Percentiles rank a stretch among this genome's conserved stretches.
These are phyloP conservation scores for rapeseed (Brassica napus) DNA, from an alignment of 345 rosid species.

Conservation along the genomic window DNA sequence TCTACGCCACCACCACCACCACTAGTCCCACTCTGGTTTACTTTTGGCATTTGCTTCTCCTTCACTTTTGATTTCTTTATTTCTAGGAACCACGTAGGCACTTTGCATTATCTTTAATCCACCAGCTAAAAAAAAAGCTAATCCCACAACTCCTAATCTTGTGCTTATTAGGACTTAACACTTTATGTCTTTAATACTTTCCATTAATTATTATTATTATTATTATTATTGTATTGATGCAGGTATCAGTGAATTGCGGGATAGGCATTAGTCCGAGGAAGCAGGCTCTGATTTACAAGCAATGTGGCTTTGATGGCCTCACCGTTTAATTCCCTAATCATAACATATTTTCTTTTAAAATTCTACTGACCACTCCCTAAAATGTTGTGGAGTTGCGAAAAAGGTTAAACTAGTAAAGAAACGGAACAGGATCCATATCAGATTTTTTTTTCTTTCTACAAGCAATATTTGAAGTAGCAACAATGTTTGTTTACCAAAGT, in stretches of 20 bases:
- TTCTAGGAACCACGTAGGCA: slow-evolving; percentile 32
- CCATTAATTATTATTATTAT: neutral
- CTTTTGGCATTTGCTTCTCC: slow-evolving; percentile 38
- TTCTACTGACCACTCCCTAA: slow-evolving; percentile 31
- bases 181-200: neutral
- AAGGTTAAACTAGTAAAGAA: slow-evolving; percentile 25
- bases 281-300: slow-evolving; percentile 89
- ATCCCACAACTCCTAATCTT: neutral
- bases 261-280: slow-evolving; percentile 91
- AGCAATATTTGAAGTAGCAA: slow-evolving; percentile 11
- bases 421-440: slow-evolving; percentile 11
- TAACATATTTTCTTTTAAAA: slow-evolving; percentile 16
- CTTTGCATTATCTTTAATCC: neutral
- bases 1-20: slow-evolving; percentile 29
- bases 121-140: neutral
- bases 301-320: slow-evolving; percentile 96
- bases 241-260: slow-evolving; percentile 94
- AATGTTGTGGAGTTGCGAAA: slow-evolving; percentile 9
- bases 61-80: slow-evolving; percentile 30
- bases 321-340: slow-evolving; percentile 49
- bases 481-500: slow-evolving; percentile 17
- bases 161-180: neutral
- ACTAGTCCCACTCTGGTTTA: slow-evolving; percentile 33
- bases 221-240: slow-evolving; percentile 28
- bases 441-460: slow-evolving; percentile 21